These are phyloP conservation scores for Mollisiaceae sp. DNA, from an alignment of 2,329 filamentous ascomycete species.

Conservation along the genomic window DNA sequence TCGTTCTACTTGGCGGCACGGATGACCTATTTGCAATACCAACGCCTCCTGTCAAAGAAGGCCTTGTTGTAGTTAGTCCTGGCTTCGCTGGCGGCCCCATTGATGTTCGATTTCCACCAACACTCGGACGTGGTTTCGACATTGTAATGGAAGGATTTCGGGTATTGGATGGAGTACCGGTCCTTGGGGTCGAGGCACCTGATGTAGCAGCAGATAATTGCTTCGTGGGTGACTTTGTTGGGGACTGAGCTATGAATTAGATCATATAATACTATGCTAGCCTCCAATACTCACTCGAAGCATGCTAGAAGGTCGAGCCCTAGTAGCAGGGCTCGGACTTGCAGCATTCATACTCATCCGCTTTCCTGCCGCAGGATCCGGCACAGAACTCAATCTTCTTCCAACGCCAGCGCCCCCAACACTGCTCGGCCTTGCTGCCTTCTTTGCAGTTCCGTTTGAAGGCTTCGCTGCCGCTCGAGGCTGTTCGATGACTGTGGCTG, in stretches of 20 bases:
- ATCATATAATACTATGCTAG: neutral
- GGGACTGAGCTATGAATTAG: slow-evolving; percentile 58
- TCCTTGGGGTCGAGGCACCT: slow-evolving; percentile 64
- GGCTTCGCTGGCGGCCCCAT: slow-evolving; percentile 66
- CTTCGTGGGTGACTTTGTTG: slow-evolving; percentile 81
- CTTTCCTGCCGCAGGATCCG: slow-evolving; percentile 61
- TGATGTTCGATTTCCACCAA: slow-evolving; percentile 61
- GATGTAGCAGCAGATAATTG: slow-evolving; percentile 62
- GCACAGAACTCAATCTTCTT: slow-evolving; percentile 49
- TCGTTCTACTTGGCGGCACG: slow-evolving; percentile 29
- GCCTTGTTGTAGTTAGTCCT: slow-evolving; percentile 44
- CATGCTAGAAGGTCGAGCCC: slow-evolving; percentile 59
- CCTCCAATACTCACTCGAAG: slow-evolving; percentile 53
- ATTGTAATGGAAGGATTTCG: slow-evolving; percentile 46
- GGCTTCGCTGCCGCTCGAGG: slow-evolving; percentile 47
- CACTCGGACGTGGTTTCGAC: slow-evolving; percentile 59
- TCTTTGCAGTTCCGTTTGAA: slow-evolving; percentile 42
- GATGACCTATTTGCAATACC: slow-evolving; percentile 41
- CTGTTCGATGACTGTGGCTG: slow-evolving; percentile 64
- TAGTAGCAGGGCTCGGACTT: slow-evolving; percentile 73
- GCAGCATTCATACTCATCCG: slow-evolving; percentile 73
- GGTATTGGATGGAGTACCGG: slow-evolving; percentile 65
- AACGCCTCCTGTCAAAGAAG: slow-evolving; percentile 45
- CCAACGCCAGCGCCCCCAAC: slow-evolving; percentile 42
- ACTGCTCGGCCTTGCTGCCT: slow-evolving; percentile 52